Evolutionary conservation across 140 eudicot genomes (phyloP).

Genomic region (Anethum foeniculum): DNA sequence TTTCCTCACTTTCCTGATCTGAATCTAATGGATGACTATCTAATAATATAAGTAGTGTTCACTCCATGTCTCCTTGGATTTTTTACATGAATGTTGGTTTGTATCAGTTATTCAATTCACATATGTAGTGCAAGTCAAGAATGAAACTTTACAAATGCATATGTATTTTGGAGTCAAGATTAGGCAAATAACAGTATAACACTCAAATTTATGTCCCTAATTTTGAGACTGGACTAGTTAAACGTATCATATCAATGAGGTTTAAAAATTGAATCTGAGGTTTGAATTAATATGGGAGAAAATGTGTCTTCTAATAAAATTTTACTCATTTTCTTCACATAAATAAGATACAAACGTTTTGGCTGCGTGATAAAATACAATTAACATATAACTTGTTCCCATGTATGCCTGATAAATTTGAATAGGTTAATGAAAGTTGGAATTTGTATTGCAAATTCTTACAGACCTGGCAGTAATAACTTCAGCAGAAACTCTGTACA

Average conservation of each 20-base stretch:
- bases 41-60: neutral
- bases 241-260: neutral
- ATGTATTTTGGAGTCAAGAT: neutral
- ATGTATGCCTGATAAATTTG: neutral
- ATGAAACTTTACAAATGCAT: neutral
- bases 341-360: neutral
- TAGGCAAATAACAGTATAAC: neutral
- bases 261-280: neutral
- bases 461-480: neutral
- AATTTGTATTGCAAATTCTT: neutral
- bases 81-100: neutral
- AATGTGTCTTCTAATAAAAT: neutral
- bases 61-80: neutral
- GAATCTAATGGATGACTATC: neutral
- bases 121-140: neutral
- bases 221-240: neutral
- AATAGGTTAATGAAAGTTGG: neutral
- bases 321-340: neutral
- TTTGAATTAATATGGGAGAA: neutral
- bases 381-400: neutral
- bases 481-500: neutral
- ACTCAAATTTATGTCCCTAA: neutral
- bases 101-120: neutral
- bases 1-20: neutral
- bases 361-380: neutral